These are phyloP conservation scores for Rhizoclosmatium sp. DNA, from an alignment of 192 early-diverging fungal species.

Conservation along the genomic window DNA sequence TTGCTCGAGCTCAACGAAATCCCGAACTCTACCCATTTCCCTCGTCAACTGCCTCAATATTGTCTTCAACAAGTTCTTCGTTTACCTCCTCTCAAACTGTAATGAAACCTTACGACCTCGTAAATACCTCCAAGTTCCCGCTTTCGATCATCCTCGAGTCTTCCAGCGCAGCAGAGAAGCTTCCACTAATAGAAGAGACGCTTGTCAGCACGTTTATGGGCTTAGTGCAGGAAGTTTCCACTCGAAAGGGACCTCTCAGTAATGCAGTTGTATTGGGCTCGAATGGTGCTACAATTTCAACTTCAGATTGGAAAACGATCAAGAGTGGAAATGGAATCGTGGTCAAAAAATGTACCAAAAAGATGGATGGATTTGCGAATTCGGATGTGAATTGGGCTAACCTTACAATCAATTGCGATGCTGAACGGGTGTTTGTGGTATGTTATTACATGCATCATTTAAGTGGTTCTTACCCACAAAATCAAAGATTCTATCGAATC, in stretches of 20 bases:
- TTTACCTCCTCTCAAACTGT: neutral
- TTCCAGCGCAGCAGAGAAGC: neutral
- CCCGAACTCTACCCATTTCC: neutral
- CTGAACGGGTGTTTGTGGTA: constrained; percentile 55
- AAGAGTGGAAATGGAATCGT: constrained; percentile 47
- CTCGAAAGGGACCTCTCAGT: neutral
- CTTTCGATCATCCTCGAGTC: constrained; percentile 1
- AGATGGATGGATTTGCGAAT: constrained; percentile 46
- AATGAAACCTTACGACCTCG: neutral
- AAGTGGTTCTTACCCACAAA: neutral
- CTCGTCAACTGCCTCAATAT: neutral
- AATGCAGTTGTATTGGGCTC: neutral
- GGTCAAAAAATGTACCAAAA: constrained; percentile 48
- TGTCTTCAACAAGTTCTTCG: neutral
- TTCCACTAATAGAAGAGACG: constrained; percentile 6
- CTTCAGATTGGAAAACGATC: constrained; percentile 51
- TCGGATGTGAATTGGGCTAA: constrained; percentile 29
- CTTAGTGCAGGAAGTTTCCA: constrained; percentile 1
- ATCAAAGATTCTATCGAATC: constrained; percentile 59
- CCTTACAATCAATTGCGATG: constrained; percentile 50
- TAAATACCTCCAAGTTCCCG: constrained; percentile 3
- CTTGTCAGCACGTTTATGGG: neutral
- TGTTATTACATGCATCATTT: neutral
- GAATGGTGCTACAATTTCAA: neutral
- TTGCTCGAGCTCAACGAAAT: neutral